Conservation (phyloP, 257 asterid species). For the Petunia secreta region DNA sequence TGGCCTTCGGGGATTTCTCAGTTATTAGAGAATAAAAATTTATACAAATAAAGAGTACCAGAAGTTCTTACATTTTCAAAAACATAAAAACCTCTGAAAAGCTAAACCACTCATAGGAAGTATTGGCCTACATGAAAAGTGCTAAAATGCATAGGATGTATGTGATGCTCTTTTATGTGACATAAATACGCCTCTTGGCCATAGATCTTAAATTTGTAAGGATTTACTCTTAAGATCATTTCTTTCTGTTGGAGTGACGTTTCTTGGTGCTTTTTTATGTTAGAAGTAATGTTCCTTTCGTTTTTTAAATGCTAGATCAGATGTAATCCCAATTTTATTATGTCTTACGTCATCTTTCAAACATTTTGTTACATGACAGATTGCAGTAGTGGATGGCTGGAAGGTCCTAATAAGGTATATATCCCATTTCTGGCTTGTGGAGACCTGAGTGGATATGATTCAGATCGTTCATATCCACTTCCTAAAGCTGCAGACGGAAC, state of each 20-base stretch:
- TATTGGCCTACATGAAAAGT: too few relatives aligned
- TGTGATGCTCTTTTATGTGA: neutral
- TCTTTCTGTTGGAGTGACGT: neutral
- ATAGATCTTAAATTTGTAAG: neutral
- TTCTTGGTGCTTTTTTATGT: neutral
- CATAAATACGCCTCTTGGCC: neutral
- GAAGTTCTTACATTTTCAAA: too few relatives aligned
- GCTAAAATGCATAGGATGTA: too few relatives aligned
- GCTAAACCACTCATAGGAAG: too few relatives aligned
- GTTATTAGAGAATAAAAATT: too few relatives aligned
- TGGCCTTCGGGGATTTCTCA: too few relatives aligned
- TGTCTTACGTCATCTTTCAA: neutral
- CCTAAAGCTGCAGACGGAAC: slow-evolving; percentile 74
- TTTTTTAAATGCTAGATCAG: neutral
- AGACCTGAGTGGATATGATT: slow-evolving; percentile 88
- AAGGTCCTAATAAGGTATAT: slow-evolving; percentile 91
- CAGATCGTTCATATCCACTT: slow-evolving; percentile 86
- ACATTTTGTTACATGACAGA: slow-evolving; percentile 50
- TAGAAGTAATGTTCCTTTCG: neutral
- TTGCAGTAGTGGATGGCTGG: slow-evolving; percentile 97
- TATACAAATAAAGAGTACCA: too few relatives aligned
- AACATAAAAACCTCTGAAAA: too few relatives aligned
- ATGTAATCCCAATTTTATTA: neutral
- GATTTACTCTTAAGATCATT: neutral
- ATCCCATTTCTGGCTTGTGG: slow-evolving; percentile 97